Base-by-base conservation (phyloP, 1,284 basidiomycete genomes). In the Cerioporus squamosus region DNA sequence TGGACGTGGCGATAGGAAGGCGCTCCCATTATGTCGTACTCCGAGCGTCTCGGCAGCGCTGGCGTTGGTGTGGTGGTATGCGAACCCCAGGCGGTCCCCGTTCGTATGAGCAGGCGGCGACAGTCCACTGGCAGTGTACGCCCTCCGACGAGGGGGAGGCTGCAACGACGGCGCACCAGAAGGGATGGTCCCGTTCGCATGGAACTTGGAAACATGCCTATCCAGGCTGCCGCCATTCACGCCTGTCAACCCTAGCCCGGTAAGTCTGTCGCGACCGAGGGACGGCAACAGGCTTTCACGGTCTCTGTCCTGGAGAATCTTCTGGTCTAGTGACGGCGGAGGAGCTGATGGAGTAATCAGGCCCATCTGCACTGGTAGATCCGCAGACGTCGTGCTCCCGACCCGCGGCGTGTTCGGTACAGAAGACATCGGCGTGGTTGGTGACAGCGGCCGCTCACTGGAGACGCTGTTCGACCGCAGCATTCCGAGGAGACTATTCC, bases 131-230 rank as follows among this genome's bases (percentile, higher is more conserved):
- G 79, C 79, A n/a, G 74, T 77, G 78, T 82, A 84, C 15, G 81
- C 72, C 23, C 75, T 79, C 64, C 82, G 76, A 44, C 75, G 86
- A 48, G 84, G 80, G 0, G 88, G 86, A 2, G 87, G 88, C 47
- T 87, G 85, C 50, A 90, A 75, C 17, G 86, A 83, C 0, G 81
- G 74, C 70, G 57, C 79, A 15, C 53, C 61, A 10, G 68, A 57
- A 23, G 55, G 36, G 8, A 48, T 36, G 4, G 55, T 29, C 17
- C 54, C 59, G 22, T 55, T 57, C 15, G 54, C 42, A 38, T 62
- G 55, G 60, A 60, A 58, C 18, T 56, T 44, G 4, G 51, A 18
- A 29, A 56, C 51, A 40, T 54, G 55, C 17, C 44, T 59, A 33
- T 59, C 55, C 22, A 57, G 17, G 38, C 39, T 51, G 7, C 60